Base-by-base conservation (phyloP, 306 rosid genomes). In the Prunus armeniaca region DNA sequence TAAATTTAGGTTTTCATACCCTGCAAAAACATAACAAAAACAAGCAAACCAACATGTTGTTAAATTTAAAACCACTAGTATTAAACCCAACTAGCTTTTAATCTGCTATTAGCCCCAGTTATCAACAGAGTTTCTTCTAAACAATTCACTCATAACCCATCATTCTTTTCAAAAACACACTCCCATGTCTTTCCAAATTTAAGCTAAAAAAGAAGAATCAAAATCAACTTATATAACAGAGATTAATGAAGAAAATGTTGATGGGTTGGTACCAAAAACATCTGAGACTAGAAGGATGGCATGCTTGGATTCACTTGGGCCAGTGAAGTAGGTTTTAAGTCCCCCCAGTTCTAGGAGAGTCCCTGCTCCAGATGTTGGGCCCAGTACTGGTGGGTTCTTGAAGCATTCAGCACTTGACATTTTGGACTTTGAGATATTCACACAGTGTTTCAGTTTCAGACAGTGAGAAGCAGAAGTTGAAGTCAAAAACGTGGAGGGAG, bases 231-330 rank as follows among this genome's bases (percentile, higher is more conserved):
- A 78, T 27, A 54, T 17, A 61, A 54, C 14, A 63, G 60, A 67
- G 76, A 74, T 3, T 17, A n/a, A 38, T 12, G 50, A 18, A 45
- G 41, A 73, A 51, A 32, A 41, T 2, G 17, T 28, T 3, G 47
- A 77, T 71, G 55, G 12, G 17, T 34, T 3, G 41, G 77, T 79
- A 89, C 91, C 89, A 72, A 80, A 83, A 8, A 78, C 74, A 66
- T 89, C 88, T 19, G 86, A 87, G 74, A 85, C 63, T 0, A 89
- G 87, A 69, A 85, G 76, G 80, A 85, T 76, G 47, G 91, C 89
- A 34, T 73, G 78, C 56, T 80, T 80, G 67, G 86, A 89, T 70
- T 87, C 20, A 45, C 38, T 18, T 60, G 88, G 69, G 11, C 93
- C 88, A 11, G 80, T 87, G 65, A 85, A 58, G 68, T 89, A 85